A percentile compares a stretch with the other conserved stretches of the same genome.
These are phyloP conservation scores for Aschersonia sp. DNA, from an alignment of 2,329 filamentous ascomycete species.

Conservation along the genomic window DNA sequence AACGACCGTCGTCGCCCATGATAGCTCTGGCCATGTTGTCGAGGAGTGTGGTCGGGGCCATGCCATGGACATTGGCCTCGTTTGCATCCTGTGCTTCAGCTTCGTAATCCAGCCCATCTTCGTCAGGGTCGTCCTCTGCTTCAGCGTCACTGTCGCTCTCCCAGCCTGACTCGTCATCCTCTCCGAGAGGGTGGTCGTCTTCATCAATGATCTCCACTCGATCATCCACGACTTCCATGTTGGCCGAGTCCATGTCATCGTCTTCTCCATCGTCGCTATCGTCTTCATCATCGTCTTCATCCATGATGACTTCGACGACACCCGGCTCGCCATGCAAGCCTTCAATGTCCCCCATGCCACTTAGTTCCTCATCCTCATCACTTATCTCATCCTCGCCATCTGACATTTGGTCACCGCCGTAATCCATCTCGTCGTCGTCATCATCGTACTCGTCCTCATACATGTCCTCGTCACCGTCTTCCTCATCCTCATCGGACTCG, in stretches of 20 bases:
- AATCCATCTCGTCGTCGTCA: constrained; percentile 90
- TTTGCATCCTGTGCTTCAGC: constrained; percentile 40
- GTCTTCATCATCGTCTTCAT: constrained; percentile 50
- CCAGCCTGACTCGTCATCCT: constrained; percentile 46
- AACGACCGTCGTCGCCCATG: constrained; percentile 26
- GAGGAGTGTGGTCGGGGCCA: constrained; percentile 30
- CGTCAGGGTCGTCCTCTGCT: constrained; percentile 36
- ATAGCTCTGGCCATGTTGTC: constrained; percentile 42
- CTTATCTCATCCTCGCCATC: constrained; percentile 81
- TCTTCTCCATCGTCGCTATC: constrained; percentile 44
- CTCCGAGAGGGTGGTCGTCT: constrained; percentile 42
- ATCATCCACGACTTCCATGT: constrained; percentile 39
- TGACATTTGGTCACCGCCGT: constrained; percentile 65
- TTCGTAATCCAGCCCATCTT: constrained; percentile 40
- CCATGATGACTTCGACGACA: constrained; percentile 67
- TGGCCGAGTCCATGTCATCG: constrained; percentile 27
- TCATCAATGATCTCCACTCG: constrained; percentile 48
- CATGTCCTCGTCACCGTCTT: constrained; percentile 74
- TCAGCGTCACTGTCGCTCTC: constrained; percentile 46
- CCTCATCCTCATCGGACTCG: constrained; percentile 63
- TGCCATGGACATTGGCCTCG: constrained; percentile 30
- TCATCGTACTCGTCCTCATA: constrained; percentile 84
- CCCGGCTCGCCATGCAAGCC: constrained; percentile 48
- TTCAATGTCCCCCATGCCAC: constrained; percentile 77
- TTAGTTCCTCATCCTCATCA: constrained; percentile 74